Evolutionary conservation across 768 basidiomycete genomes (phyloP).

Genomic region (Pleurotus salmoneostramineus): DNA sequence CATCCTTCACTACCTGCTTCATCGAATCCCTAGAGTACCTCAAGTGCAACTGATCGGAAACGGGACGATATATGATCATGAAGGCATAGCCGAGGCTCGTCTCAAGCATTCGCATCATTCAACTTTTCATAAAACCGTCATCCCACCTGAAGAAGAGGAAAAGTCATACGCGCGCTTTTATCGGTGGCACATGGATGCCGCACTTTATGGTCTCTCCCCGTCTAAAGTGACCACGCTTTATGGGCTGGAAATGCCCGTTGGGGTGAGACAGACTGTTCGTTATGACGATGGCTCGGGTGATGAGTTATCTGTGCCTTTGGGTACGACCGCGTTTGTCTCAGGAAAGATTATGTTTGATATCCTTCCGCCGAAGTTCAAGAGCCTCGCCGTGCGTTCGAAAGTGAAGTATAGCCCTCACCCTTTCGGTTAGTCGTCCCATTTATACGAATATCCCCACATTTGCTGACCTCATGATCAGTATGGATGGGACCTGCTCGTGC

Average conservation of each 20-base stretch:
- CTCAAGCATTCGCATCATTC: slow-evolving; percentile 86
- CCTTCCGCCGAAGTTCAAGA: slow-evolving; percentile 67
- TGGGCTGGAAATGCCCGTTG: slow-evolving; percentile 68
- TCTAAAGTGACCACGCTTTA: slow-evolving; percentile 86
- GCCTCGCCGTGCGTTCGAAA: slow-evolving; percentile 69
- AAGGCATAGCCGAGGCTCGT: slow-evolving; percentile 73
- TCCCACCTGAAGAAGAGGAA: slow-evolving; percentile 67
- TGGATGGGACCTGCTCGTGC: slow-evolving; percentile 85
- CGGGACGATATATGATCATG: slow-evolving; percentile 74
- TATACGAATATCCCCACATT: background rate
- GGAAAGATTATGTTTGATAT: slow-evolving; percentile 85
- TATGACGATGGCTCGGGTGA: slow-evolving; percentile 91
- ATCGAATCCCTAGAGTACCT: slow-evolving; percentile 83
- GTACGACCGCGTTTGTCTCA: slow-evolving; percentile 81
- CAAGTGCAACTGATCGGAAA: slow-evolving; percentile 94
- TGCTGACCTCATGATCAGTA: slow-evolving; percentile 19
- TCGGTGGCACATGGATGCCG: slow-evolving; percentile 92
- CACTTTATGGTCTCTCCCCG: slow-evolving; percentile 70
- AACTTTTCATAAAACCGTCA: slow-evolving; percentile 79
- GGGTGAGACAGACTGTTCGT: slow-evolving; percentile 55
- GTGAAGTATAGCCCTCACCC: slow-evolving; percentile 84
- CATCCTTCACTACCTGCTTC: slow-evolving; percentile 84
- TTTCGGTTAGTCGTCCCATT: slow-evolving; percentile 36
- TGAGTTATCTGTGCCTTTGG: slow-evolving; percentile 76
- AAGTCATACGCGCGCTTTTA: slow-evolving; percentile 82